Base-by-base conservation (phyloP, 257 asterid genomes). In the Vinca minor region DNA sequence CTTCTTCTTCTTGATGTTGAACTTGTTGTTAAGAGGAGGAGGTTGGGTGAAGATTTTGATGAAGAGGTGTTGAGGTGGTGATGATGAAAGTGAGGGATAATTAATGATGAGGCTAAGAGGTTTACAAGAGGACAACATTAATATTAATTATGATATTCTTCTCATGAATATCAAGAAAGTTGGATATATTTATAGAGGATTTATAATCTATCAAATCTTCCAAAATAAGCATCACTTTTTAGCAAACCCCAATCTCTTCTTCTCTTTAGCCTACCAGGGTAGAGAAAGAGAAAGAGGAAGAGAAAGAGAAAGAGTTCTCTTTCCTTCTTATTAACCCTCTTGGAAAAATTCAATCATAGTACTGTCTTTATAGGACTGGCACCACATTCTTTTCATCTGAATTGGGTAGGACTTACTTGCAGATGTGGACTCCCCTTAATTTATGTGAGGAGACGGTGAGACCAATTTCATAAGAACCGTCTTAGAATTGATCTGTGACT, bases 31-130 rank as follows among this genome's bases (percentile, higher is more conserved):
- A 49, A 45, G 78, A 25, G 15, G 77, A 61, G 20, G 69, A 67
- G 0, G 81, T 58, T 62, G 62, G 76, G 45, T 72, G 71, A 71
- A 57, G 36, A 52, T 54, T 72, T 39, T n/a, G 69, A 41, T 41
- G 63, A 34, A 77, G 56, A 65, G 68, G 67, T 62, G 83, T 69
- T 71, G 75, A 73, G 74, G 62, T 21, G 45, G 71, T 71, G 81
- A 84, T 79, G 83, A 82, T 76, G 77, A 82, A 76, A 82, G 84
- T 73, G 83, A 75, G 83, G 78, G 73, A 72, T 50, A 72, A 70
- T 55, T 63, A 79, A 84, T 82, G 84, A 84, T 79, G 91, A 62
- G 68, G 55, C 57, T 46, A 69, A 76, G 82, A 69, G 82, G 74
- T 69, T n/a, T 34, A 34, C 7, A 78, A 58, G 74, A 78, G 68